A percentile compares a stretch with the other conserved stretches of the same genome.
Conservation (phyloP, 2,329 filamentous ascomycete species). For the Endothia cerciana region DNA sequence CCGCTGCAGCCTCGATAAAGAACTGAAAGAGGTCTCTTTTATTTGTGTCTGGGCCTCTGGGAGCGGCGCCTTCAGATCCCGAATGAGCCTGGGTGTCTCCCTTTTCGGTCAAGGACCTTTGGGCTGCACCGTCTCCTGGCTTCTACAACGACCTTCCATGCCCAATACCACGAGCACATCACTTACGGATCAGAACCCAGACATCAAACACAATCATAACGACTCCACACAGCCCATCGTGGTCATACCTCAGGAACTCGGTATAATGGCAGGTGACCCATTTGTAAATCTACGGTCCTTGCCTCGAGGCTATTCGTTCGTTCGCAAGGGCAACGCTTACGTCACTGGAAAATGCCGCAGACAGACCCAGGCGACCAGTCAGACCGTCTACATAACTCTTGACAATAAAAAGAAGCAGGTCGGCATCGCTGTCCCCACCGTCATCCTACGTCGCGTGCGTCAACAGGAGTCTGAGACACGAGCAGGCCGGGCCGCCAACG, state of each 20-base stretch:
- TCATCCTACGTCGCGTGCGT: constrained; percentile 37
- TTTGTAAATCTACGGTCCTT: constrained; percentile 34
- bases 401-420: constrained; percentile 32
- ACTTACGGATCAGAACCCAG: neutral
- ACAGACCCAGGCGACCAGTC: constrained; percentile 39
- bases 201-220: neutral
- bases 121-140: neutral
- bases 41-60: neutral
- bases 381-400: constrained; percentile 44
- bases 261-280: constrained; percentile 17
- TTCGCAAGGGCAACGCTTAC: constrained; percentile 48
- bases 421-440: constrained; percentile 46
- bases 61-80: too few species aligned
- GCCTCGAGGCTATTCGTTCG: constrained; percentile 46
- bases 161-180: neutral
- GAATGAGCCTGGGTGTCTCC: too few species aligned
- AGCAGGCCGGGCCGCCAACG: constrained; percentile 37
- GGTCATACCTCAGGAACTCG: neutral
- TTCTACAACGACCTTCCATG: neutral
- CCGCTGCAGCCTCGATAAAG: neutral
- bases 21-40: neutral
- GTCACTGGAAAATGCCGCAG: constrained; percentile 46
- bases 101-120: neutral
- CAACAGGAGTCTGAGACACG: constrained; percentile 39
- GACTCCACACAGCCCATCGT: neutral